These are phyloP conservation scores for Ceratobasidium sp. DNA, from an alignment of 1,284 basidiomycete species.

Conservation along the genomic window DNA sequence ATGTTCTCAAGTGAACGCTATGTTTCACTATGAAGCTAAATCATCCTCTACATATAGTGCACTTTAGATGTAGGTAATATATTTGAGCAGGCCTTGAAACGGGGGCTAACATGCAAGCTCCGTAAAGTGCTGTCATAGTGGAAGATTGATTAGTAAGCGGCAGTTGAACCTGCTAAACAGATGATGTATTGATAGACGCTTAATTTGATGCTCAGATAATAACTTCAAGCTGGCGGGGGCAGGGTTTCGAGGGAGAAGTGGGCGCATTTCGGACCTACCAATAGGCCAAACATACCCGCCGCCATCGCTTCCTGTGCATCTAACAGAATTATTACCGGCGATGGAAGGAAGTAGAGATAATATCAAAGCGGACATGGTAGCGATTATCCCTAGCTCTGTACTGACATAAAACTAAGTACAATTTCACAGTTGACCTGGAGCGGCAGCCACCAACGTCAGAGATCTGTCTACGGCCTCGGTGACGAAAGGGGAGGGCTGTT, in stretches of 20 bases:
- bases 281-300: neutral
- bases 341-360: neutral
- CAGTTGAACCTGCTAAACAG: neutral
- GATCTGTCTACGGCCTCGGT: neutral
- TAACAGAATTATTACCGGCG: neutral
- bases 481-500: neutral
- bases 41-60: neutral
- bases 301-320: neutral
- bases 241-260: neutral
- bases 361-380: slow-evolving; percentile 6
- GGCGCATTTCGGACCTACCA: neutral
- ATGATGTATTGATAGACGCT: neutral
- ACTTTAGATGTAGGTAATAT: neutral
- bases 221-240: slow-evolving; percentile 2
- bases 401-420: neutral
- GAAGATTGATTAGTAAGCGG: slow-evolving; percentile 3
- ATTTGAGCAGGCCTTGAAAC: neutral
- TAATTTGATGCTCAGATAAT: neutral
- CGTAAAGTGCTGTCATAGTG: slow-evolving; percentile 6
- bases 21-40: neutral
- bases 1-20: neutral
- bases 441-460: neutral
- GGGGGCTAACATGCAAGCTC: neutral
- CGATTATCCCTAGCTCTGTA: neutral
- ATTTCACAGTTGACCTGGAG: neutral